Percentiles rank a stretch among this genome's conserved stretches.
These are phyloP conservation scores for Penicillium italicum DNA, from an alignment of 2,329 filamentous ascomycete species.

Conservation along the genomic window DNA sequence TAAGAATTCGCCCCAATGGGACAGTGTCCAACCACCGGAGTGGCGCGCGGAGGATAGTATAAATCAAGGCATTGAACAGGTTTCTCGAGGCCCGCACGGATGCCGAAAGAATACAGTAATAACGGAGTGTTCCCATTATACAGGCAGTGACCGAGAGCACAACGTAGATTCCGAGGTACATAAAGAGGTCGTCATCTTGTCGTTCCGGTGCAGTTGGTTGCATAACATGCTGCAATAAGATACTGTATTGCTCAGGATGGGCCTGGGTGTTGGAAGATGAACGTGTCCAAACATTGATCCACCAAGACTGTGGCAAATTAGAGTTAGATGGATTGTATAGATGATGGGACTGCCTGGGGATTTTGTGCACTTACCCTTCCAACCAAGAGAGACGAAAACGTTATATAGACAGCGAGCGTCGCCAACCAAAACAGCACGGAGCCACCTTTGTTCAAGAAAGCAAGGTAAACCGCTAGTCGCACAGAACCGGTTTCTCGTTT, in stretches of 20 bases:
- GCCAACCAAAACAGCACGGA: conserved; percentile 59
- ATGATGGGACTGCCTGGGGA: not conserved
- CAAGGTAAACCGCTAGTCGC: conserved; percentile 62
- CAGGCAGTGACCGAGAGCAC: conserved; percentile 56
- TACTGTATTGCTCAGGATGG: conserved; percentile 14
- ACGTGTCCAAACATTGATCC: conserved; percentile 48
- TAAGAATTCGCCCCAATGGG: conserved; percentile 70
- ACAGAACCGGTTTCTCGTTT: conserved; percentile 67
- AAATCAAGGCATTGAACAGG: conserved; percentile 66
- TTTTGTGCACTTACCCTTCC: conserved; percentile 40
- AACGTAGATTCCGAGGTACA: conserved; percentile 67
- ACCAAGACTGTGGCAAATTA: conserved; percentile 37
- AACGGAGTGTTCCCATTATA: conserved; percentile 60
- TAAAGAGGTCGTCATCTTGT: conserved; percentile 42
- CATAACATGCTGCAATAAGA: conserved; percentile 19
- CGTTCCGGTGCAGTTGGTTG: not conserved
- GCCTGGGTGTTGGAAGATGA: conserved; percentile 24
- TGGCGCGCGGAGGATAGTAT: conserved; percentile 66
- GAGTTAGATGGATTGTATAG: conserved; percentile 1
- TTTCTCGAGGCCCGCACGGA: conserved; percentile 65
- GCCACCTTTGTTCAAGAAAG: conserved; percentile 65
- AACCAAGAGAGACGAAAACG: conserved; percentile 54
- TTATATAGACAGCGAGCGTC: conserved; percentile 53
- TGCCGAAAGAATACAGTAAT: conserved; percentile 61
- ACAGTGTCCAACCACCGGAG: conserved; percentile 79